Base-by-base conservation (phyloP, 2,329 filamentous ascomycete genomes). In the Fusarium drepaniforme region DNA sequence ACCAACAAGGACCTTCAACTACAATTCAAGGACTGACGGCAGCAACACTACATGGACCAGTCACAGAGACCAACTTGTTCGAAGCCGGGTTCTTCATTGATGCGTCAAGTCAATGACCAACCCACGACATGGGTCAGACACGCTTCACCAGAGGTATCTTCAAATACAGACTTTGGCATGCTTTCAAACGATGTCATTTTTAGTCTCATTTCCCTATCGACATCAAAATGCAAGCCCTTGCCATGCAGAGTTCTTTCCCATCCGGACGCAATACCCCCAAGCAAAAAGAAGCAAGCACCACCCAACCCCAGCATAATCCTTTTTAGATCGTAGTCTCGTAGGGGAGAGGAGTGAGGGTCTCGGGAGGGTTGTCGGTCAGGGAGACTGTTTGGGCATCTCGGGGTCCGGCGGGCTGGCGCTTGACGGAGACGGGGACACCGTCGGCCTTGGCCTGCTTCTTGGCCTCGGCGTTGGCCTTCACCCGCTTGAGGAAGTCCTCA, bases 301-400 rank as follows among this genome's bases (percentile, higher is more conserved):
- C 79, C 79, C 74, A 72, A 73, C 69, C 73, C 77, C 65, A 71
- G 73, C 67, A 71, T 69, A 73, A 78, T 75, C 74, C 81, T 76
- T 76, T 84, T 92, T 97, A 99, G 87, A 99, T 98, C 84, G 94
- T 96, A 82, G 97, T 99, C 91, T 98, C 97, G 92, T 98, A 99
- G 83, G 97, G 88, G 81, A 98, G 91, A 81, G 96, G 95, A 75
- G 92, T 92, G 83, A 98, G 92, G 81, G 94, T 98, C 92, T 98
- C 95, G 77, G 96, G 95, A 85, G 92, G 90, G 89, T 94, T 94
- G 85, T 95, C 93, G 88, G 92, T 92, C 82, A 92, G 88, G 82
- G 91, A 93, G 85, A 98, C 91, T 77, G 92, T 95, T 85, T 91
- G 90, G 78, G 94, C 92, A 79, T 93, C 92, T 80, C 97, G 91